Evolutionary conservation across 768 basidiomycete species (phyloP).

Genomic region (Boletus sp.): DNA sequence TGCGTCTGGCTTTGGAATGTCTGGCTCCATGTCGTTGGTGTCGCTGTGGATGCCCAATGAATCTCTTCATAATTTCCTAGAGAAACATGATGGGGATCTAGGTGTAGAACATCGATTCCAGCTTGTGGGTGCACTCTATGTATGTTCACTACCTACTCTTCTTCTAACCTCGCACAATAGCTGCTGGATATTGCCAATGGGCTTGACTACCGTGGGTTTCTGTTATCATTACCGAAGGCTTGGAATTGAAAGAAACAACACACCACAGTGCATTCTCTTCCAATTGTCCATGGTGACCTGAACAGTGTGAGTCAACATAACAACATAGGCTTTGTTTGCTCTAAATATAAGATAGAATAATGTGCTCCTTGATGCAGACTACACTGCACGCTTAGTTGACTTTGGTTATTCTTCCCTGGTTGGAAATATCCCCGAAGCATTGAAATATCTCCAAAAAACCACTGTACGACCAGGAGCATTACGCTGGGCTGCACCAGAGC

Average conservation of each 20-base stretch:
- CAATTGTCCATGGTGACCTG: constrained; percentile 11
- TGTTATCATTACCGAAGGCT: background rate
- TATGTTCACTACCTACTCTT: background rate
- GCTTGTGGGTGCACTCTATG: background rate
- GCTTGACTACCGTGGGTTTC: background rate
- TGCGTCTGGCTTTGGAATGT: too few species aligned
- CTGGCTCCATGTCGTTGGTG: too few species aligned
- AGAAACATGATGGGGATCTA: background rate
- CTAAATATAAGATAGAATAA: constrained; percentile 10
- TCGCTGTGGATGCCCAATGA: background rate
- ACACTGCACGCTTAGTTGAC: constrained; percentile 41
- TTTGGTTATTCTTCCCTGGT: constrained; percentile 38
- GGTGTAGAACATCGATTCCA: background rate
- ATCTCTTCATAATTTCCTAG: background rate
- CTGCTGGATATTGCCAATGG: background rate
- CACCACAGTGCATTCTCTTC: constrained; percentile 7
- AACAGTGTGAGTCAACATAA: background rate
- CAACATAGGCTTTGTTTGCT: background rate
- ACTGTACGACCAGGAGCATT: constrained; percentile 37
- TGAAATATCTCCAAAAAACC: constrained; percentile 9
- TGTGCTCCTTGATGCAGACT: constrained; percentile 12
- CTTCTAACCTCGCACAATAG: background rate
- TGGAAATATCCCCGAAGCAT: constrained; percentile 1
- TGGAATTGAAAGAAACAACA: background rate
- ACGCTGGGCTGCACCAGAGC: constrained; percentile 42